Evolutionary conservation across 768 basidiomycete genomes (phyloP), one percentile per base, ranked within the genome.

Genomic region (Kwoniella mangroviensis): DNA sequence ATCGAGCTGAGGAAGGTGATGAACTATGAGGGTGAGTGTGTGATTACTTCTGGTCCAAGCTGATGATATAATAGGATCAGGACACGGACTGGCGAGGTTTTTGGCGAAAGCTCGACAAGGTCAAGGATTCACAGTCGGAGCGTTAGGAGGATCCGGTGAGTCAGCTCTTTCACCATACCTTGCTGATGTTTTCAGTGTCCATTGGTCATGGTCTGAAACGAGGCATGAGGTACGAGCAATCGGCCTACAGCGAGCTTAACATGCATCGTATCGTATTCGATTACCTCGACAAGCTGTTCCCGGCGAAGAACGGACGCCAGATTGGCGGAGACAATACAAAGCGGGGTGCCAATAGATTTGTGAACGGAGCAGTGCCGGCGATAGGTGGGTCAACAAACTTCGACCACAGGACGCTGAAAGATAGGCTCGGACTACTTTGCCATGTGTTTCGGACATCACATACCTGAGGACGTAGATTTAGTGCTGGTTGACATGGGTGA

Each of bases 181-280:
- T 28, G 56, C 56, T 57, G 56, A 57, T 28, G 15, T 57, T 28
- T 22, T 12, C n/a, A 57, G 56, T 57, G 56, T 57, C 56, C 11
- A 57, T 57, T 28, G 56, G 56, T 12, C 56, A 57, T 57, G 56
- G 56, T 15, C 9, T 57, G 56, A 57, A 57, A 57, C 56, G 56
- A 57, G 56, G 56, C 56, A 57, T 57, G 56, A 26, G 56, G 13
- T 57, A 57, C 56, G 24, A 57, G 24, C 24, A 57, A 28, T 57
- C 56, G 56, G 56, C 56, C 56, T 57, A 57, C n/a, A 57, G 56
- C 56, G 56, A 57, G 56, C 56, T 57, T n/a, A 57, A 57, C 24
- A 57, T 57, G 56, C 56, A 57, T 57, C 56, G 56, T 10, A 19
- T 57, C 4, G 56, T 57, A n/a, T 57, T 57, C 56, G 56, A 57